A percentile compares a stretch with the other conserved stretches of the same genome.
These are phyloP conservation scores for Pholiota adiposa DNA, from an alignment of 1,284 basidiomycete genomes.

Conservation along the genomic window DNA sequence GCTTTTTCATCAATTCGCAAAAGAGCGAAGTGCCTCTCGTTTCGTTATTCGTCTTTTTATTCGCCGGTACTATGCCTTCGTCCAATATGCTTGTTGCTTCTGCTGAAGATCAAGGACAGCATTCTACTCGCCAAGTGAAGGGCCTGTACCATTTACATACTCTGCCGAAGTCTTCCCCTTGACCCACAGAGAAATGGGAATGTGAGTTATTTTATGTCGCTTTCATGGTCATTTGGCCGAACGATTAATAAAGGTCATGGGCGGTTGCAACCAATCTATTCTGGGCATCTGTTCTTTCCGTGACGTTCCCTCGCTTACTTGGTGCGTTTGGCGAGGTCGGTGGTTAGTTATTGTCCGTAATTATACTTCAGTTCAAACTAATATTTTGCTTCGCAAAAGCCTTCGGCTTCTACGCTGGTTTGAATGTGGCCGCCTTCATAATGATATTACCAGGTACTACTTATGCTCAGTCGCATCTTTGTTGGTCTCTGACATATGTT, in stretches of 20 bases:
- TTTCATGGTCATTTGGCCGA: background rate
- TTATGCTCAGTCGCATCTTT: background rate
- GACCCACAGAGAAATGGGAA: conserved; percentile 60
- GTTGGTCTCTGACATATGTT: background rate
- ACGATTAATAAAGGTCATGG: conserved; percentile 46
- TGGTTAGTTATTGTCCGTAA: conserved; percentile 26
- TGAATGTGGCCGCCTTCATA: conserved; percentile 52
- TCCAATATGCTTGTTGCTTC: background rate
- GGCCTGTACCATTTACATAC: conserved; percentile 73
- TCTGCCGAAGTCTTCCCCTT: conserved; percentile 69
- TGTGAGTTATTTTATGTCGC: conserved; percentile 21
- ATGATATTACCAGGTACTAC: conserved; percentile 57
- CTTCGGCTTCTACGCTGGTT: conserved; percentile 57
- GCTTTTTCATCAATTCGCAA: conserved; percentile 50
- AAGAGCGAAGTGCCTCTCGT: conserved; percentile 48
- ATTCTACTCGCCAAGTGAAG: conserved; percentile 68
- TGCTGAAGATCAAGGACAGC: conserved; percentile 28
- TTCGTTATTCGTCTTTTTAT: conserved; percentile 62
- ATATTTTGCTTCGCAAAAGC: conserved; percentile 32
- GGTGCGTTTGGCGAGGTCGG: conserved; percentile 43
- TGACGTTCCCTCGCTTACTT: conserved; percentile 65
- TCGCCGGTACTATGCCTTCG: conserved; percentile 39
- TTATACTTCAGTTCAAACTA: background rate
- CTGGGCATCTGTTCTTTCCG: conserved; percentile 57
- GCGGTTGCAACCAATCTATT: conserved; percentile 56